Conservation (phyloP, 1,139 yeast species). For the Hyphopichia wangnamkhiaoensis region DNA sequence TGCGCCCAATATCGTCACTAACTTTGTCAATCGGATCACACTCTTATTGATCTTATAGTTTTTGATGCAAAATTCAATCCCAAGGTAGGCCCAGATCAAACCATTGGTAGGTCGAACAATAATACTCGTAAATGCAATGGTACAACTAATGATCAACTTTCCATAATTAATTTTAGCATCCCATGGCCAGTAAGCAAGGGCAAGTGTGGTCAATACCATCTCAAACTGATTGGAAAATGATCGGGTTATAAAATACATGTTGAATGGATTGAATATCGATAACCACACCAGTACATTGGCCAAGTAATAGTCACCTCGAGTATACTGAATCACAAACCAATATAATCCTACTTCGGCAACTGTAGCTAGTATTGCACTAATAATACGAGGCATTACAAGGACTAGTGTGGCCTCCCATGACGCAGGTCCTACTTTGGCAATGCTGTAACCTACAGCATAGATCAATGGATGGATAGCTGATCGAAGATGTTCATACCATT, state of each 20-base stretch:
- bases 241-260: slow-evolving; percentile 78
- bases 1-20: slow-evolving; percentile 12
- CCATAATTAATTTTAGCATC: slow-evolving; percentile 17
- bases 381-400: slow-evolving; percentile 55
- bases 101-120: slow-evolving; percentile 83
- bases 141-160: slow-evolving; percentile 23
- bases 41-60: slow-evolving; percentile 2
- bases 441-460: slow-evolving; percentile 49
- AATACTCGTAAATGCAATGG: slow-evolving; percentile 57
- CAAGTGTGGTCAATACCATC: slow-evolving; percentile 67
- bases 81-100: slow-evolving; percentile 69
- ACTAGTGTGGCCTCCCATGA: slow-evolving; percentile 15
- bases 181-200: slow-evolving; percentile 78
- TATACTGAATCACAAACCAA: slow-evolving; percentile 43
- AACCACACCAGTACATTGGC: slow-evolving; percentile 50
- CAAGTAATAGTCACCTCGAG: slow-evolving; percentile 30
- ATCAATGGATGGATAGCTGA: slow-evolving; percentile 80
- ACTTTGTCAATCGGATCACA: slow-evolving; percentile 7
- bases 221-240: slow-evolving; percentile 88
- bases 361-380: slow-evolving; percentile 72
- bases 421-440: slow-evolving; percentile 12
- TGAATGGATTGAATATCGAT: slow-evolving; percentile 74
- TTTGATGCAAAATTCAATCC: slow-evolving; percentile 24
- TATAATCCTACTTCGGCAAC: slow-evolving; percentile 67
- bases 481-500: slow-evolving; percentile 77